Evolutionary conservation across 2,329 filamentous ascomycete genomes (phyloP).

Genomic region (Colletotrichum sp.): DNA sequence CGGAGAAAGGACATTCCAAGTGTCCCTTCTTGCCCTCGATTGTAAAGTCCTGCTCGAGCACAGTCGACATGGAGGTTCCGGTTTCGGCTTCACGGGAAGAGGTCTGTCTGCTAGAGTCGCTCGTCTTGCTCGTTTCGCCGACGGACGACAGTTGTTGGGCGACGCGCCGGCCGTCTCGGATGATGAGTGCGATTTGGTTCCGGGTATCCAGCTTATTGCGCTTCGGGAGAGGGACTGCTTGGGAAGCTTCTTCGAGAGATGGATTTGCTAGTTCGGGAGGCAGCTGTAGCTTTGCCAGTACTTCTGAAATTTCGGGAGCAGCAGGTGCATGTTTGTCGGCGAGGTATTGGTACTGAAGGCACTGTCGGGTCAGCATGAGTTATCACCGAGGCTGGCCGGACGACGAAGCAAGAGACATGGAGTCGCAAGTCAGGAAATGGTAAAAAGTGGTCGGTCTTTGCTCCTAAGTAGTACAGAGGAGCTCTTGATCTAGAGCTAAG

Average conservation of each 20-base stretch:
- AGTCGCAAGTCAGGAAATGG: constrained; percentile 43
- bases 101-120: constrained; percentile 53
- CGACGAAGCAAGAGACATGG: constrained; percentile 13
- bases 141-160: constrained; percentile 57
- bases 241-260: constrained; percentile 51
- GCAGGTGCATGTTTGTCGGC: constrained; percentile 72
- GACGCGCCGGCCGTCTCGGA: constrained; percentile 67
- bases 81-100: constrained; percentile 48
- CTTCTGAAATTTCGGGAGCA: constrained; percentile 70
- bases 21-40: constrained; percentile 81
- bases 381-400: not conserved
- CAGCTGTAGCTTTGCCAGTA: constrained; percentile 69
- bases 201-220: constrained; percentile 51
- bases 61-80: constrained; percentile 64
- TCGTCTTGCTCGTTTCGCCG: constrained; percentile 56
- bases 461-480: constrained; percentile 48
- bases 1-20: constrained; percentile 80
- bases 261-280: constrained; percentile 56
- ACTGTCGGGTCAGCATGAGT: constrained; percentile 21
- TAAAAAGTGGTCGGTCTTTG: constrained; percentile 64
- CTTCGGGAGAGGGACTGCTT: constrained; percentile 59
- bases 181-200: constrained; percentile 66
- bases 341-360: constrained; percentile 63
- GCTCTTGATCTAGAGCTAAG: constrained; percentile 89
- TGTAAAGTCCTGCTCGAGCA: constrained; percentile 89